Base-by-base conservation (phyloP, 2,329 filamentous ascomycete genomes). In the Chaetothyriales sp. region DNA sequence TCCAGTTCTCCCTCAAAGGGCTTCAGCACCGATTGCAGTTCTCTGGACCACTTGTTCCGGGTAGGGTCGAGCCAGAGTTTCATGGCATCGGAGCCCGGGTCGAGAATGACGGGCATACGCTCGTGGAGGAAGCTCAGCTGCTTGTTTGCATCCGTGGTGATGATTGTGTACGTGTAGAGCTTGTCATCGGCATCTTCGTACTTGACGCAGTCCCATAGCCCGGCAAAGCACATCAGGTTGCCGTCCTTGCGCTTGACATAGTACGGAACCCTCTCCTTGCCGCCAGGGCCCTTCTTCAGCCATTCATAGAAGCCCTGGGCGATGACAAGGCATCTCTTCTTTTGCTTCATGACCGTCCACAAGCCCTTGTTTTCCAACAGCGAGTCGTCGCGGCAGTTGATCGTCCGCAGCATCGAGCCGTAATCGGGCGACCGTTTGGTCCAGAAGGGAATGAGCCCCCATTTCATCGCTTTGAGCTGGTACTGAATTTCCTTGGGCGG, bases 271-370 rank as follows among this genome's bases (percentile, higher is more conserved):
- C 86, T 93, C 49, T 92, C 83, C 59, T 84, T 89, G 5, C 79
- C 76, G 1, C 75, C 75, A 61, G 73, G 49, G 61, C 78, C 82
- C 60, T 82, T 86, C 66, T 90, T 90, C 53, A 93, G 71, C 92
- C 92, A 96, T 67, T 98, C 92, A 62, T 87, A 98, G 67, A 96
- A 98, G 1, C 92, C 92, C 66, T 95, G 84, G 8, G 86, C 88
- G 5, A 95, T 64, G 8, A 96, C 80, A 19, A 96, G 73, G 64
- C 92, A 96, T 26, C 92, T 76, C 68, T 95, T 95, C 59, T 77
- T 79, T 54, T 81, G 80, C 69, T 95, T 95, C 84, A 96, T 93
- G 1, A 78, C 80, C 43, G 78, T 83, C 92, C 92, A 96, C 81
- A 96, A 85, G 9, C 89, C 88, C 4, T 81, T 78, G 7, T 83